Evolutionary conservation across 805 yeast species (phyloP).

Genomic region (Zygosaccharomyces pseudorouxii): DNA sequence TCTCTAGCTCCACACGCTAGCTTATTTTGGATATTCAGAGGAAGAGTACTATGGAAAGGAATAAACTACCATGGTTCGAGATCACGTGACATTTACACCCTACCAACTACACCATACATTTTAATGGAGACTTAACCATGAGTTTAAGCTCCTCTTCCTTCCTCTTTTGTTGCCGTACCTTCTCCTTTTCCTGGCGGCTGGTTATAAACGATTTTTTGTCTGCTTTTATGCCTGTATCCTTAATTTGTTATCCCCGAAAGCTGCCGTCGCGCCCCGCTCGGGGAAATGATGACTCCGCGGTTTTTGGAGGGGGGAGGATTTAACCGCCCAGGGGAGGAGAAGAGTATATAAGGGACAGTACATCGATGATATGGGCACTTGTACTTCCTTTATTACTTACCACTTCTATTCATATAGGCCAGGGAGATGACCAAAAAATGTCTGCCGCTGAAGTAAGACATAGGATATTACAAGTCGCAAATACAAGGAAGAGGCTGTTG

Average conservation of each 20-base stretch:
- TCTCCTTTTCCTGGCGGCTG: neutral
- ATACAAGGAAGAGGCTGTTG: conserved; percentile 8
- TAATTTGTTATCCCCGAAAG: neutral
- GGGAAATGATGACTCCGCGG: neutral
- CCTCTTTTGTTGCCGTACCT: neutral
- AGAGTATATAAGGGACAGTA: neutral
- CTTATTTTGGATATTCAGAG: too few species aligned
- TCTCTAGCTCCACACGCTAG: too few species aligned
- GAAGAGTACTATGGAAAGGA: too few species aligned
- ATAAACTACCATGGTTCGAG: too few species aligned
- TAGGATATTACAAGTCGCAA: neutral
- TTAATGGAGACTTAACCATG: too few species aligned
- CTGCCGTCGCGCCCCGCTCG: too few species aligned
- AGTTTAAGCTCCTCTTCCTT: too few species aligned
- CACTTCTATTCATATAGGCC: neutral
- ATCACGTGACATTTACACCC: too few species aligned
- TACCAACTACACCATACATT: too few species aligned
- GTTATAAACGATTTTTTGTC: neutral
- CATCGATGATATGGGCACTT: neutral
- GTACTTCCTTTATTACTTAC: neutral
- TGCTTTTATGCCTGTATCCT: neutral
- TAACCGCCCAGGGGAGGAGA: neutral
- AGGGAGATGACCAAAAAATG: too few species aligned
- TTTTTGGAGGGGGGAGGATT: neutral
- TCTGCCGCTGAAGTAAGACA: neutral